These are phyloP conservation scores for Schizophyllum amplum DNA, from an alignment of 1,284 basidiomycete genomes.

Conservation along the genomic window DNA sequence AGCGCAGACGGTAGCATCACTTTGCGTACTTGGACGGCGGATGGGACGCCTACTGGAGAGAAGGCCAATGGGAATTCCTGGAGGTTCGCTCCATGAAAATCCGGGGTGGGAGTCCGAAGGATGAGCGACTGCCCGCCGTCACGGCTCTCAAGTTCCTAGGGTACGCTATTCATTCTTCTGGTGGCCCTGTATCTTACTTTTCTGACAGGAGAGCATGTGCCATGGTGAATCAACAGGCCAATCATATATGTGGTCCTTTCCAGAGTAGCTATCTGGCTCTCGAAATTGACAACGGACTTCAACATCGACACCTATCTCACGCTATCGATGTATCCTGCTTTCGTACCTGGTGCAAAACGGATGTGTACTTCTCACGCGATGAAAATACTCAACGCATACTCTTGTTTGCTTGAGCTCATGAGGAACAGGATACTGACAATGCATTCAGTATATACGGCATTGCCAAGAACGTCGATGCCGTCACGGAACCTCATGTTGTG, in stretches of 20 bases:
- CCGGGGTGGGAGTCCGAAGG: slow-evolving; percentile 16
- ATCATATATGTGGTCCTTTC: slow-evolving; percentile 53
- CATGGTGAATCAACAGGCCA: slow-evolving; percentile 63
- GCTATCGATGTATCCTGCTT: background rate
- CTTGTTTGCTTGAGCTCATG: too few relatives aligned
- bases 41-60: slow-evolving; percentile 53
- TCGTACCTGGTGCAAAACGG: background rate
- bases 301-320: background rate
- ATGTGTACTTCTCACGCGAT: too few relatives aligned
- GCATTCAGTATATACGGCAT: too few relatives aligned
- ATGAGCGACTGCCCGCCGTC: slow-evolving; percentile 36
- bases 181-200: slow-evolving; percentile 1
- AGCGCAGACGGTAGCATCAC: slow-evolving; percentile 59
- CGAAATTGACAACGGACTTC: background rate
- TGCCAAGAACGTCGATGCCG: too few relatives aligned
- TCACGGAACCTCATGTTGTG: too few relatives aligned
- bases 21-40: slow-evolving; percentile 67
- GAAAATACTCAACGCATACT: too few relatives aligned
- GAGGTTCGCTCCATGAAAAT: slow-evolving; percentile 58
- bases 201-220: slow-evolving; percentile 43
- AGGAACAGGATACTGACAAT: too few relatives aligned
- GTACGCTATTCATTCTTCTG: slow-evolving; percentile 31
- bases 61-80: slow-evolving; percentile 67
- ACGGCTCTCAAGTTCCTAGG: slow-evolving; percentile 65
- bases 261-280: slow-evolving; percentile 31